Evolutionary conservation across 768 basidiomycete genomes (phyloP).

Genomic region (Mycena polygramma): DNA sequence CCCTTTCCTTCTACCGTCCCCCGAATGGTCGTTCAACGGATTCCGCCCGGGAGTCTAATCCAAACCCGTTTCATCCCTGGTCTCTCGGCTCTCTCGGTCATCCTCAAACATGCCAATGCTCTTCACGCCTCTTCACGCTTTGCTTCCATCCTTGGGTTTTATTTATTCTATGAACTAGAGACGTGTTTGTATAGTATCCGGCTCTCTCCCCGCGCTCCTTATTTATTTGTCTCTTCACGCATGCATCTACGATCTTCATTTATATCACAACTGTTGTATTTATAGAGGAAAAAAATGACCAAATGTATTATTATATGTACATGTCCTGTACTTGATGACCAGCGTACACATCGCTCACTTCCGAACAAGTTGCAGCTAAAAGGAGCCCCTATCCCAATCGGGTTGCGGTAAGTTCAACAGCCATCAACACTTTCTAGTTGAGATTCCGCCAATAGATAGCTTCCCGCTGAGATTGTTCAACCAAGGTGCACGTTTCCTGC

Average conservation of each 20-base stretch:
- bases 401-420: not conserved
- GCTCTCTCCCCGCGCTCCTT: not conserved
- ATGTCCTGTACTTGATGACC: not conserved
- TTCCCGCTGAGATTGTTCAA: no score
- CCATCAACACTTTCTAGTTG: not conserved
- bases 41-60: constrained; percentile 2
- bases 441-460: no score
- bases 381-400: constrained; percentile 10
- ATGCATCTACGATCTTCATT: constrained; percentile 4
- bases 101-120: not conserved
- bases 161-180: constrained; percentile 8
- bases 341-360: not conserved
- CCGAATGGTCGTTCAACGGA: constrained; percentile 12
- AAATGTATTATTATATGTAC: constrained; percentile 17
- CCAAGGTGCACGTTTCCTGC: no score
- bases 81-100: not conserved
- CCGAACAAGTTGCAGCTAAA: not conserved
- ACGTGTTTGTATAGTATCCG: not conserved
- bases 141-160: not conserved
- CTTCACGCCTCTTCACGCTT: no score
- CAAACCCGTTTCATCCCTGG: constrained; percentile 17
- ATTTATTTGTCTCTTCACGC: constrained; percentile 8
- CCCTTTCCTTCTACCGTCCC: constrained; percentile 8
- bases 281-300: not conserved
- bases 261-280: constrained; percentile 16